These are phyloP conservation scores for Kuraishia ogatae DNA, from an alignment of 805 yeast species.

Conservation along the genomic window DNA sequence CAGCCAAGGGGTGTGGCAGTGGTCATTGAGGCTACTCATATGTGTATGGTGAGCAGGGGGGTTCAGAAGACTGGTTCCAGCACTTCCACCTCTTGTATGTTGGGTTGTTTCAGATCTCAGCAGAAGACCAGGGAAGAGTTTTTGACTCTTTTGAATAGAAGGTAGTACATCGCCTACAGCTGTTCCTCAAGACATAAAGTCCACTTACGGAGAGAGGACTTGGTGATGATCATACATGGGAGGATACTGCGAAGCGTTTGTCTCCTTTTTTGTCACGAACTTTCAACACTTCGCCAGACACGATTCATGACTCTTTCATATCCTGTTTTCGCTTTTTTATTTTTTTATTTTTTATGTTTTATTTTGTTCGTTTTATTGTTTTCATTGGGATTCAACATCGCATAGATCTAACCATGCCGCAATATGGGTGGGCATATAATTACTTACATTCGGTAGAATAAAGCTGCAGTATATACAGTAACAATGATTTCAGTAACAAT, in stretches of 20 bases:
- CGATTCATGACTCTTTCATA: not conserved
- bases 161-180: not conserved
- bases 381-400: not conserved
- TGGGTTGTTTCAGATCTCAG: constrained; percentile 89
- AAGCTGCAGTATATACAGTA: too few relatives aligned
- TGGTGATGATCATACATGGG: too few relatives aligned
- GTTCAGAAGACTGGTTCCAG: constrained; percentile 92
- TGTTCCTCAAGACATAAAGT: too few relatives aligned
- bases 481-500: not conserved
- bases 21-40: constrained; percentile 94
- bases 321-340: not conserved
- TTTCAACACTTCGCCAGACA: not conserved
- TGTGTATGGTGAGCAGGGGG: constrained; percentile 99
- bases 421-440: not conserved
- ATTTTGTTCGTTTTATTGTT: too few relatives aligned
- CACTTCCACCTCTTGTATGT: constrained; percentile 94
- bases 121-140: constrained; percentile 97
- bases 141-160: constrained; percentile 59
- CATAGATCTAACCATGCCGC: not conserved
- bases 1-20: constrained; percentile 97
- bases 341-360: too few relatives aligned
- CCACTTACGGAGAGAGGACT: too few relatives aligned
- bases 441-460: too few relatives aligned
- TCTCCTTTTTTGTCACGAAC: not conserved
- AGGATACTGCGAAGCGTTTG: too few relatives aligned